Evolutionary conservation across 2,329 filamentous ascomycete genomes (phyloP).

Genomic region (Calonectria crousiana): DNA sequence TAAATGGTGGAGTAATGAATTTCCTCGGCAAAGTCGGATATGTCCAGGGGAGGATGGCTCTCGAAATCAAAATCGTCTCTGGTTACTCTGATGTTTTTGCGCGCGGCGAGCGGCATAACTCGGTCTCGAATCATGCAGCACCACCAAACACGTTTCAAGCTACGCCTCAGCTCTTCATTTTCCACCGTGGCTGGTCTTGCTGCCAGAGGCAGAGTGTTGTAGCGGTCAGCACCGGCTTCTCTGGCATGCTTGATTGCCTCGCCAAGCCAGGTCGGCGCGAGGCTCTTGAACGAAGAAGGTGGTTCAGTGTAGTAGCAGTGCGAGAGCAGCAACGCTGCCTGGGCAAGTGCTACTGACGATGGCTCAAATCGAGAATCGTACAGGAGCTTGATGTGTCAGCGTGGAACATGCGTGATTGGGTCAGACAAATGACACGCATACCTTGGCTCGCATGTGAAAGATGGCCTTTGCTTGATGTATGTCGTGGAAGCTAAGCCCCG

Average conservation of each 20-base stretch:
- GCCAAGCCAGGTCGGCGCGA: constrained; percentile 10
- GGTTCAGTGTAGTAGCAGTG: constrained; percentile 18
- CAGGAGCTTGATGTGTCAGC: not conserved
- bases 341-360: constrained; percentile 5
- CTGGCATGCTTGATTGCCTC: constrained; percentile 19
- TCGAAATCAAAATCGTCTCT: constrained; percentile 17
- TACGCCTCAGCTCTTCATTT: constrained; percentile 1
- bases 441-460: constrained; percentile 20
- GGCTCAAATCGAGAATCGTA: constrained; percentile 10
- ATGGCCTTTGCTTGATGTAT: constrained; percentile 17
- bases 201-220: not conserved
- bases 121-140: constrained; percentile 25
- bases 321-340: constrained; percentile 14
- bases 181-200: constrained; percentile 3
- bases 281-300: not conserved
- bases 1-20: constrained; percentile 1
- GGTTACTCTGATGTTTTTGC: constrained; percentile 10
- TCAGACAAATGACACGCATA: not conserved
- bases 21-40: constrained; percentile 15
- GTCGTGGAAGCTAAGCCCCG: constrained; percentile 13
- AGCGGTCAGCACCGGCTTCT: constrained; percentile 10
- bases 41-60: not conserved
- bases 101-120: constrained; percentile 2
- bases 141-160: constrained; percentile 23
- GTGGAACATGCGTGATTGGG: not conserved